These are phyloP conservation scores for Podila verticillata DNA, from an alignment of 192 early-diverging fungal species.

Conservation along the genomic window DNA sequence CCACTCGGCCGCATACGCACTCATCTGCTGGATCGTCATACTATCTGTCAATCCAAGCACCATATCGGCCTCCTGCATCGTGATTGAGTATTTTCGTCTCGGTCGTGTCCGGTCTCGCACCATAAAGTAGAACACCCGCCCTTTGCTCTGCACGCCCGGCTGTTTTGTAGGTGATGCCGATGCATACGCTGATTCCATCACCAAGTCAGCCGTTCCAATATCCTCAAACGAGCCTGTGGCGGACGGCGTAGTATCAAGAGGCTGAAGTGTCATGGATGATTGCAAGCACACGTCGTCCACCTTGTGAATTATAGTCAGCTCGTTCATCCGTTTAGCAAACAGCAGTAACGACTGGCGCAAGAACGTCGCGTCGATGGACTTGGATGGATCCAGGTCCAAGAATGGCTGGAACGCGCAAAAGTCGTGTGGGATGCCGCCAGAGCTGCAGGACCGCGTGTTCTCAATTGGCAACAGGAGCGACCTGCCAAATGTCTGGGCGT, in stretches of 20 bases:
- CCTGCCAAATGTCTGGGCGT: conserved; percentile 39
- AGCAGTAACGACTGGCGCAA: conserved; percentile 17
- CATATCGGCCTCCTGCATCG: conserved; percentile 36
- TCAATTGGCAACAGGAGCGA: conserved; percentile 33
- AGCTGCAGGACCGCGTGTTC: conserved; percentile 19
- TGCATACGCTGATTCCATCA: conserved; percentile 47
- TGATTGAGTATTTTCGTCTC: conserved; percentile 33
- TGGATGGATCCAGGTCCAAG: conserved; percentile 22
- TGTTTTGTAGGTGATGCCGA: conserved; percentile 9
- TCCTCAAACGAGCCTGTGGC: conserved; percentile 18
- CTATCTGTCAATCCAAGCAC: conserved; percentile 12
- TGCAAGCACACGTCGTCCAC: conserved; percentile 33
- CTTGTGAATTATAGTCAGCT: conserved; percentile 6
- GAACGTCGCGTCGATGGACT: conserved; percentile 23
- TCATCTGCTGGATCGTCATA: conserved; percentile 38
- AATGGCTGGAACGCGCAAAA: conserved; percentile 52
- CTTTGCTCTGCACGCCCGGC: background rate
- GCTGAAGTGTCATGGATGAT: background rate
- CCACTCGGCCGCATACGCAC: conserved; percentile 34
- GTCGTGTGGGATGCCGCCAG: conserved; percentile 30
- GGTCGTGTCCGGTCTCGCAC: conserved; percentile 24
- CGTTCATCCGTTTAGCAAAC: conserved; percentile 35
- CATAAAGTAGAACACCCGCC: conserved; percentile 42
- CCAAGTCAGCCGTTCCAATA: conserved; percentile 37
- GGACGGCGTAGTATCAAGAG: background rate